Conservation (phyloP, 306 rosid species). For the Purshia tridentata region DNA sequence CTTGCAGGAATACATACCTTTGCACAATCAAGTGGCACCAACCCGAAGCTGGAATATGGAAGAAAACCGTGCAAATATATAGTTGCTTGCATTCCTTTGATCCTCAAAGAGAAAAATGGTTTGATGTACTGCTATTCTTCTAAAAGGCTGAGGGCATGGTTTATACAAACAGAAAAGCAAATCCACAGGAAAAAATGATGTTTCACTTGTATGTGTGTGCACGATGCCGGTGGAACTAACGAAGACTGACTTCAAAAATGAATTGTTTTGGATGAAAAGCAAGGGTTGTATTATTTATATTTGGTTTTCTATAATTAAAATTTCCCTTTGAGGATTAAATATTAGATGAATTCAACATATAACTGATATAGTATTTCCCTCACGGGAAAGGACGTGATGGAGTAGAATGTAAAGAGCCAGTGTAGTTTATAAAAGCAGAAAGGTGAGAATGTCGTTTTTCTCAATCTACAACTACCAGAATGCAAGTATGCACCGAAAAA, state of each 20-base stretch:
- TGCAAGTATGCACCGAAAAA: too few relatives aligned
- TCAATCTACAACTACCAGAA: too few relatives aligned
- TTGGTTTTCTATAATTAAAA: neutral
- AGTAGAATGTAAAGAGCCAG: too few relatives aligned
- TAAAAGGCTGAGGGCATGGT: too few relatives aligned
- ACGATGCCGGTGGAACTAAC: neutral
- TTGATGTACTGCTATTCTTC: neutral
- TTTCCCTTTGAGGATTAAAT: neutral
- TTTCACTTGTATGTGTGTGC: too few relatives aligned
- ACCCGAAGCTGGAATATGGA: constrained; percentile 27
- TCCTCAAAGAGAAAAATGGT: neutral
- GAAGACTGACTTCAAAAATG: neutral
- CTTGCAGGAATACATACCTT: constrained; percentile 35
- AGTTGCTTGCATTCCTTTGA: too few relatives aligned
- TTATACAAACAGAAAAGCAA: too few relatives aligned
- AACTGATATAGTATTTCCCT: neutral
- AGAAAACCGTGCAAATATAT: constrained; percentile 15
- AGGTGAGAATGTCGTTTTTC: too few relatives aligned
- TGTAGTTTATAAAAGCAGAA: too few relatives aligned
- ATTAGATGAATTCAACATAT: neutral
- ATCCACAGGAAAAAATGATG: too few relatives aligned
- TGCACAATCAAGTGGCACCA: constrained; percentile 35
- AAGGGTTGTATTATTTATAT: neutral
- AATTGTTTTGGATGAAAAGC: neutral
- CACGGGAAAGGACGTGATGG: too few relatives aligned